Conservation (phyloP, 306 rosid genomes). For the Myrica gale region DNA sequence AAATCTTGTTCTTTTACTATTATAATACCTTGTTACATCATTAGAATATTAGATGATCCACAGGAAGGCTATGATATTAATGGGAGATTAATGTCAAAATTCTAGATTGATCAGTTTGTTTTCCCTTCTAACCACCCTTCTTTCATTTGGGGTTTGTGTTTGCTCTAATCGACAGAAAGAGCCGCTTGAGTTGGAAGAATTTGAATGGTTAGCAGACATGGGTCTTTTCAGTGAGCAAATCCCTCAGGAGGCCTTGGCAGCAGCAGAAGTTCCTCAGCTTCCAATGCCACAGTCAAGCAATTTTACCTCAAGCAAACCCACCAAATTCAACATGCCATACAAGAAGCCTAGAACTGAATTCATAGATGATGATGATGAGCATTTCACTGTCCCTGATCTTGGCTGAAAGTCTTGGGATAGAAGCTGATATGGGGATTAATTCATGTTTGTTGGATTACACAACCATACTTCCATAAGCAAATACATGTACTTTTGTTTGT, state of each 20-base stretch:
- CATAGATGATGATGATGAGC: constrained; percentile 68
- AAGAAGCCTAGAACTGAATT: constrained; percentile 81
- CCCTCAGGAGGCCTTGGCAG: constrained; percentile 62
- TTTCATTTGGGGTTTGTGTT: not conserved
- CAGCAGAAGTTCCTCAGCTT: constrained; percentile 96
- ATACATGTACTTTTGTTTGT: constrained; percentile 20
- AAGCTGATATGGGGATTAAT: constrained; percentile 4
- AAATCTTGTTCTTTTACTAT: not conserved
- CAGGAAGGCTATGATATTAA: not conserved
- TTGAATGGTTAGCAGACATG: constrained; percentile 80
- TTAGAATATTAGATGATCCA: not conserved
- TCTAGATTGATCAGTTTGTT: not conserved
- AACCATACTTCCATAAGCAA: constrained; percentile 28
- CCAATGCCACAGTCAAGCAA: constrained; percentile 48
- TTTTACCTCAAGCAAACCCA: constrained; percentile 41
- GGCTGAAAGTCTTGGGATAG: constrained; percentile 39
- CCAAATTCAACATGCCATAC: constrained; percentile 48
- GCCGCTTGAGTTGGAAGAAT: constrained; percentile 76
- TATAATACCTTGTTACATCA: not conserved
- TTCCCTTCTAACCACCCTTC: not conserved
- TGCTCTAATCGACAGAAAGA: constrained; percentile 55
- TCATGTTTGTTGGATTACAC: constrained; percentile 19
- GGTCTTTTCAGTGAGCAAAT: constrained; percentile 71
- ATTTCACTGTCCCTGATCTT: constrained; percentile 84
- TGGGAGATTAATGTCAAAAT: not conserved